A percentile compares a stretch with the other conserved stretches of the same genome.
Evolutionary conservation across 805 yeast species (phyloP).

Genomic region (Kodamaea lidongshanica): DNA sequence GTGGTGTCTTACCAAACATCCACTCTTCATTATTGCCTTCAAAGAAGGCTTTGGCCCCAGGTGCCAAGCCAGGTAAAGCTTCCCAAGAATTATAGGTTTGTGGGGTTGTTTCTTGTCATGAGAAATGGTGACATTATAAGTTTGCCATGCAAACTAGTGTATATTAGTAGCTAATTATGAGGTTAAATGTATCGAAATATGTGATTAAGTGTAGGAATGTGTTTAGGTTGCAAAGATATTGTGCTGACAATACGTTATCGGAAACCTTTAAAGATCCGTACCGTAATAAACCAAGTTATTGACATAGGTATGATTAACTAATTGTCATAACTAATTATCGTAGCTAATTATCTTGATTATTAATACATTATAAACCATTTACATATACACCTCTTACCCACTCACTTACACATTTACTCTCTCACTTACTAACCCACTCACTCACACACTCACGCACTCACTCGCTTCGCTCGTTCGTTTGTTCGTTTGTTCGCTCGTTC

Average conservation of each 20-base stretch:
- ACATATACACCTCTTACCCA: constrained; percentile 1
- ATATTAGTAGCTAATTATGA: constrained; percentile 13
- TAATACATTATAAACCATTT: not conserved
- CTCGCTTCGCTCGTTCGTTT: no score
- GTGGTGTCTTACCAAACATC: constrained; percentile 49
- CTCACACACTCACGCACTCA: no score
- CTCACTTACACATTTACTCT: no score
- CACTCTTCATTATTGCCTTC: constrained; percentile 49
- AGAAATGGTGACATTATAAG: constrained; percentile 6
- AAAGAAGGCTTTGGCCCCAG: constrained; percentile 41
- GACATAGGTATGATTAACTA: no score
- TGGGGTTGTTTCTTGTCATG: constrained; percentile 9
- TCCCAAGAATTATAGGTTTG: constrained; percentile 49
- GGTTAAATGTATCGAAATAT: no score
- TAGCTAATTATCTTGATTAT: no score
- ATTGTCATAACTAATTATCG: no score
- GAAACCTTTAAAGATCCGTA: no score
- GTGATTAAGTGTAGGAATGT: constrained; percentile 1
- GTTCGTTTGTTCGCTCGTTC: no score
- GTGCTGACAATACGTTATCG: no score
- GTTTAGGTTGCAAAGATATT: constrained; percentile 1
- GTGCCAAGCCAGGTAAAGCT: constrained; percentile 40
- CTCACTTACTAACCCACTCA: no score
- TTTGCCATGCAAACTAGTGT: constrained; percentile 13
- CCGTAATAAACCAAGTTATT: no score